Evolutionary conservation across 108 stramenopile genomes (phyloP), one percentile per base, ranked within the genome.

Genomic region (Chaetoceros muelleri): DNA sequence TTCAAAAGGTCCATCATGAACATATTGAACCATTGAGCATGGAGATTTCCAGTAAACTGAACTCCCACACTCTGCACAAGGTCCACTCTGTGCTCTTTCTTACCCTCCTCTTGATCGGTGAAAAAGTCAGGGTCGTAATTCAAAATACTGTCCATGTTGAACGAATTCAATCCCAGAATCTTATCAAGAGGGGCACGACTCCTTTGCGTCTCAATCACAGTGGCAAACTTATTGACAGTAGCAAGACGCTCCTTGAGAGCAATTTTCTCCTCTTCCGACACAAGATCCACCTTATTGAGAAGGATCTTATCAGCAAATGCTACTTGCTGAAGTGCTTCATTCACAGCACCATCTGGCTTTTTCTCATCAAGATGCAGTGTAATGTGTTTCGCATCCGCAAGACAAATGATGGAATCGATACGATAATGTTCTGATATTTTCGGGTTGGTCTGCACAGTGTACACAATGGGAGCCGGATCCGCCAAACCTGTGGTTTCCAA

Each of bases 261-360:
- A 21, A 68, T 56, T 73, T 95, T 93, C 75, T 96, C 93, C 23
- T 87, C 93, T 7, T 29, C 58, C 21, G 79, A 74, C 24, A 98
- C 92, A 53, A 98, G 67, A 74, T 98, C 97, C 53, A 94, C 67
- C 60, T 99, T 99, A 74, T 99, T 99, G 62, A 99, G 69, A 20
- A 99, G 61, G 60, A 99, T 93, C 59, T 92, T 93, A 64, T 99
- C 98, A 27, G 95, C 89, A 79, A 97, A 96, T 1, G 98, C 96
- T 30, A 99, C 89, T 80, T 98, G 97, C 60, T 94, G 90, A 66
- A 80, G 66, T 18, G 95, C 93, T 60, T 96, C 95, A 61, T 96
- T 96, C 63, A 93, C 66, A 10, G 67, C 58, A 13, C 86, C 85
- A 27, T 87, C 88, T 0, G 94, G 94, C 67, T 95, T 95, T 57